Evolutionary conservation across 768 basidiomycete genomes (phyloP).

Genomic region (Xanthoconium purpureum): DNA sequence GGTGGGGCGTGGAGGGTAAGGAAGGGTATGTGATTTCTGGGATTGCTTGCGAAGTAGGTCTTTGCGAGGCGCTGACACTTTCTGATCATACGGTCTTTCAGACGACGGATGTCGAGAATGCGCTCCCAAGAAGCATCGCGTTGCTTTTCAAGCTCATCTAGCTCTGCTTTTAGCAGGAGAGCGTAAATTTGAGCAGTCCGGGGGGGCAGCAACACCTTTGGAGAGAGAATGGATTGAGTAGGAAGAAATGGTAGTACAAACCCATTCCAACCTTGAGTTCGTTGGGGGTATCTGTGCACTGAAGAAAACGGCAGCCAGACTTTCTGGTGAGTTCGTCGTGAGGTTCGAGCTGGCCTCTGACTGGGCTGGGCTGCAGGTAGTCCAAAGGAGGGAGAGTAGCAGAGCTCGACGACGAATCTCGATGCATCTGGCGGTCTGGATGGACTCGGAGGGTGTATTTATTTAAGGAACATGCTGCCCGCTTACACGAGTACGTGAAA

Average conservation of each 20-base stretch:
- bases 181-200: slow-evolving; percentile 63
- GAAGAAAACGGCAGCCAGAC: slow-evolving; percentile 68
- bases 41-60: slow-evolving; percentile 37
- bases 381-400: slow-evolving; percentile 39
- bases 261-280: slow-evolving; percentile 59
- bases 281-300: slow-evolving; percentile 73
- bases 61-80: slow-evolving; percentile 68
- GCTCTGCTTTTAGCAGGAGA: slow-evolving; percentile 61
- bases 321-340: slow-evolving; percentile 46
- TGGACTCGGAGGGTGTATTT: slow-evolving; percentile 2
- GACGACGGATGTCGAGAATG: slow-evolving; percentile 68
- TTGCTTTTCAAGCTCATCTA: slow-evolving; percentile 57
- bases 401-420: slow-evolving; percentile 24
- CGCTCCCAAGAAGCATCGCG: slow-evolving; percentile 60
- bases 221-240: slow-evolving; percentile 4
- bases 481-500: slow-evolving; percentile 17
- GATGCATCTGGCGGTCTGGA: slow-evolving; percentile 20
- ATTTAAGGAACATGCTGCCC: slow-evolving; percentile 1
- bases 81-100: slow-evolving; percentile 81
- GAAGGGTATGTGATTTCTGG: slow-evolving; percentile 46
- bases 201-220: slow-evolving; percentile 66
- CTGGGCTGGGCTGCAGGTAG: slow-evolving; percentile 60
- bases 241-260: not conserved
- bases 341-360: slow-evolving; percentile 75
- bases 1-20: slow-evolving; percentile 65